Conservation (phyloP, 2,329 filamentous ascomycete genomes). For the Xylaria sp. region DNA sequence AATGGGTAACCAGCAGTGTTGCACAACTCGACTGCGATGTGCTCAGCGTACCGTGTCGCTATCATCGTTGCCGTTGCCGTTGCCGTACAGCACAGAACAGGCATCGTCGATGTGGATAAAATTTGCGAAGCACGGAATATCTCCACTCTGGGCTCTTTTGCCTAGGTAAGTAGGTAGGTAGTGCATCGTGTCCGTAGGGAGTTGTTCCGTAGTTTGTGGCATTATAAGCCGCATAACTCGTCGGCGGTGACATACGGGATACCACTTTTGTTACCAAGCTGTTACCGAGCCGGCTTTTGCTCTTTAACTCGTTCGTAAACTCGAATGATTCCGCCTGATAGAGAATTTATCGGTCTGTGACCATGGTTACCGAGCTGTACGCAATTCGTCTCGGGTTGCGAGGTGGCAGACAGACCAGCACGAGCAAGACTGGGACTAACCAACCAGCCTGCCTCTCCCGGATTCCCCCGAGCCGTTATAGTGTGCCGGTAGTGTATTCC, state of each 20-base stretch:
- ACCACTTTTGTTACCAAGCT: constrained; percentile 8
- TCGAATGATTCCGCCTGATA: constrained; percentile 6
- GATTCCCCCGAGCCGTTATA: background rate
- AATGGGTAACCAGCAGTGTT: background rate
- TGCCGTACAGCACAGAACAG: background rate
- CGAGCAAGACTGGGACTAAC: no score
- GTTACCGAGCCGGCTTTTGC: constrained; percentile 20
- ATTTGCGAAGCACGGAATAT: background rate
- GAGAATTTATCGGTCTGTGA: constrained; percentile 10
- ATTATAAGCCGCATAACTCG: background rate
- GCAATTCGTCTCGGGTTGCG: background rate
- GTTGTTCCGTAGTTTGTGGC: background rate
- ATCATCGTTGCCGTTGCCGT: background rate
- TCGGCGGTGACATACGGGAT: background rate
- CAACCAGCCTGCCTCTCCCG: background rate
- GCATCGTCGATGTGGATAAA: constrained; percentile 1
- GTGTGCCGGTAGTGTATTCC: background rate
- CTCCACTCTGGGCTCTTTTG: background rate
- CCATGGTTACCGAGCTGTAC: background rate
- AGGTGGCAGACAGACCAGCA: no score
- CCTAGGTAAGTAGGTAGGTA: background rate
- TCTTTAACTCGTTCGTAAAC: background rate
- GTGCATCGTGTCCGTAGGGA: background rate
- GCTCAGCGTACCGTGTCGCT: background rate
- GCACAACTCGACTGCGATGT: background rate